These are phyloP conservation scores for Hysterangium stoloniferum DNA, from an alignment of 768 basidiomycete species.

Conservation along the genomic window DNA sequence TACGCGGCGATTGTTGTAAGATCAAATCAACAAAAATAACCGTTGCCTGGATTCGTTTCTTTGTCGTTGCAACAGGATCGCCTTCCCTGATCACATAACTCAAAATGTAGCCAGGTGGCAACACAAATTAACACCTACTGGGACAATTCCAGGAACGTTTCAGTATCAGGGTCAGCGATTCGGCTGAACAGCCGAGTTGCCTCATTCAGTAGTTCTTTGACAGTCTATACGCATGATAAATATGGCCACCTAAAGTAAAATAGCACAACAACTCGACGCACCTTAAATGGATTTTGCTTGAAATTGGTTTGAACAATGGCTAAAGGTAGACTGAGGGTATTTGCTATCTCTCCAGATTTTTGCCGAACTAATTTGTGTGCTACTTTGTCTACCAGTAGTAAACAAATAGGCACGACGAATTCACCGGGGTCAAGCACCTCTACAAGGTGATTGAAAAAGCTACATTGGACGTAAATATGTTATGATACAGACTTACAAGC, in stretches of 20 bases:
- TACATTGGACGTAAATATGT: constrained; percentile 23
- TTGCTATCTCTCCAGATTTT: constrained; percentile 47
- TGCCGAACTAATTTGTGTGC: constrained; percentile 64
- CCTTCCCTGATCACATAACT: constrained; percentile 39
- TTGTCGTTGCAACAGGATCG: constrained; percentile 40
- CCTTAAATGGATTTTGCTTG: constrained; percentile 47
- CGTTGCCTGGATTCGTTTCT: constrained; percentile 60
- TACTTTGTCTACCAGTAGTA: constrained; percentile 78
- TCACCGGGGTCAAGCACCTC: constrained; percentile 72
- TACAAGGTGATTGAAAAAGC: constrained; percentile 85
- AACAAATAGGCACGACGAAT: constrained; percentile 74
- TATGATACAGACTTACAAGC: background rate
- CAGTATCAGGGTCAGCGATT: constrained; percentile 30
- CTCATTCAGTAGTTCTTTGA: constrained; percentile 62
- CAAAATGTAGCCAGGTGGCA: background rate
- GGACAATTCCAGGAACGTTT: constrained; percentile 47
- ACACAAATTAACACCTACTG: constrained; percentile 33
- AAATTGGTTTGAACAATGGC: constrained; percentile 45
- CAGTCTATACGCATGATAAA: constrained; percentile 33
- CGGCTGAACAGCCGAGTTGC: constrained; percentile 46
- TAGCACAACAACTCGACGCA: background rate
- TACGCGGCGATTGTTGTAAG: constrained; percentile 29
- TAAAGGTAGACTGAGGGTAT: constrained; percentile 57
- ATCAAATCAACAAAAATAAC: constrained; percentile 54
- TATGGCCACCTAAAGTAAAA: background rate